Conservation (phyloP, 371 early-diverging fungal genomes). For the Apophysomyces ossiformis region DNA sequence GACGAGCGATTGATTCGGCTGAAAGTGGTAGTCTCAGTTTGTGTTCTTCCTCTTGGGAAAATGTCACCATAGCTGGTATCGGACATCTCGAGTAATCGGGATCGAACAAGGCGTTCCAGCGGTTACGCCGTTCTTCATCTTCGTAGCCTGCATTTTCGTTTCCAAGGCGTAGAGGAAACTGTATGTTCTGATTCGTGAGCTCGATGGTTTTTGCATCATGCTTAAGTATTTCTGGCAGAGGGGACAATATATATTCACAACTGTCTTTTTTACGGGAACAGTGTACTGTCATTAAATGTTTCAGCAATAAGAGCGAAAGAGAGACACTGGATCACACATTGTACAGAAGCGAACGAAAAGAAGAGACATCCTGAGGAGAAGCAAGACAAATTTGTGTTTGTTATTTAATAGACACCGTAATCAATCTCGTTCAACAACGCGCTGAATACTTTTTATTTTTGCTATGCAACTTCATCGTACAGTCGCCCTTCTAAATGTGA, state of each 20-base stretch:
- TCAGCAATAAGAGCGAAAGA: neutral
- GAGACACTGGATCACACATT: neutral
- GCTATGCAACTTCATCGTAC: neutral
- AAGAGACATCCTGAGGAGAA: neutral
- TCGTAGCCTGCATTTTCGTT: neutral
- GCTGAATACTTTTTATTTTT: constrained; percentile 1
- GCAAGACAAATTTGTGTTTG: neutral
- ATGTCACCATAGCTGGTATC: neutral
- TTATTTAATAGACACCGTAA: constrained; percentile 8
- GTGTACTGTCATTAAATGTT: neutral
- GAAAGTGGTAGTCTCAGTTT: neutral
- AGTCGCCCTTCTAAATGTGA: neutral
- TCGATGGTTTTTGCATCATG: neutral
- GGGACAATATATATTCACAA: neutral
- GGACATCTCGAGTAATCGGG: neutral
- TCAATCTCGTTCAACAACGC: constrained; percentile 4
- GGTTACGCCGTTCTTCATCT: neutral
- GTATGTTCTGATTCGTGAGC: neutral
- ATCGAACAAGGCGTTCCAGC: constrained; percentile 4
- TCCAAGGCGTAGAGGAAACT: neutral
- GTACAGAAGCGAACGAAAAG: neutral
- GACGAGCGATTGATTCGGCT: neutral
- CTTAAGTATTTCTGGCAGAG: neutral
- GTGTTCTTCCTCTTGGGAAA: neutral
- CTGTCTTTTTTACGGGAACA: neutral